Evolutionary conservation across 345 rosid genomes (phyloP).

Genomic region (Triadica sebifera): DNA sequence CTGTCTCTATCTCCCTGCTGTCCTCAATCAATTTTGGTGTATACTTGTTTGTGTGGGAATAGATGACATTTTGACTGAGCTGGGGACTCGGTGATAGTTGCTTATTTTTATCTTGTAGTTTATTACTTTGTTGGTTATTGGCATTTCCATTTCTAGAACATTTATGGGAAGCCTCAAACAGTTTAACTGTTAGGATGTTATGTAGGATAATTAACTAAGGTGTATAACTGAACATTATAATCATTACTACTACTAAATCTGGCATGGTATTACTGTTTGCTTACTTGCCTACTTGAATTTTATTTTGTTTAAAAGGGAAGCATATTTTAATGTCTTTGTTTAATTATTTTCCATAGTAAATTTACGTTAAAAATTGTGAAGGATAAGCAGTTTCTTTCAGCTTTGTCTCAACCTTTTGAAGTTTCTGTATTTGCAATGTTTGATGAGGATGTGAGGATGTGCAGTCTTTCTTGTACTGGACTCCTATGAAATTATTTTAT

Average conservation of each 20-base stretch:
- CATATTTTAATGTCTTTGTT: not conserved
- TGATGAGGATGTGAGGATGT: not conserved
- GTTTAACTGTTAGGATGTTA: not conserved
- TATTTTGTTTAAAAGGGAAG: conserved; percentile 1
- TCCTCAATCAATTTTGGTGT: not conserved
- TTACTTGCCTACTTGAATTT: not conserved
- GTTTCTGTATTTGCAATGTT: not conserved
- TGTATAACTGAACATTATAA: not conserved
- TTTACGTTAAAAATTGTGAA: not conserved
- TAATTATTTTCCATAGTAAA: not conserved
- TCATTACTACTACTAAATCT: not conserved
- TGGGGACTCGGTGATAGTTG: not conserved
- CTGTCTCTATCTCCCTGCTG: not conserved
- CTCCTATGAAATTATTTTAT: not conserved
- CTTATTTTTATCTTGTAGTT: not conserved
- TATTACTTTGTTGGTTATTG: not conserved
- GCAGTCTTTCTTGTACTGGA: not conserved
- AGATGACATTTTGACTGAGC: not conserved
- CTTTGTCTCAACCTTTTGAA: not conserved
- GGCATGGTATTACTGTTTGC: not conserved
- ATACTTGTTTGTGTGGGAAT: not conserved
- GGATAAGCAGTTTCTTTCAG: not conserved
- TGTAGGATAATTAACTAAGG: not conserved
- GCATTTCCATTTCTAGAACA: not conserved
- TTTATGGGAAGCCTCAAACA: not conserved